Conservation (phyloP, 345 rosid species). For the Populus alba region DNA sequence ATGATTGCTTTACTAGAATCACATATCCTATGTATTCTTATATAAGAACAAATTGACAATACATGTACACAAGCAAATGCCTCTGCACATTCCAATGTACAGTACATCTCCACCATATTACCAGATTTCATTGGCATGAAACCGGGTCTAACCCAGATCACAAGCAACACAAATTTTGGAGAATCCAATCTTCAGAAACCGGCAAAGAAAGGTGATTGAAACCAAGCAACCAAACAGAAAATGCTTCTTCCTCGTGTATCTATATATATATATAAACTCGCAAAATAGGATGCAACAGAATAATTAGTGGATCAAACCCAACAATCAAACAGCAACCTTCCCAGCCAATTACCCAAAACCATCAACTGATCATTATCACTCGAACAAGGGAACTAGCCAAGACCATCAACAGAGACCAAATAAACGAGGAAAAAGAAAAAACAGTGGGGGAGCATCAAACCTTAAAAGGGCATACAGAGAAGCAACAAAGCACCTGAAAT, state of each 20-base stretch:
- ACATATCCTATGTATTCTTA: not conserved
- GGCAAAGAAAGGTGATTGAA: not conserved
- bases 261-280: not conserved
- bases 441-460: not conserved
- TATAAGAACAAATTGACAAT: not conserved
- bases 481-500: not conserved
- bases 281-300: not conserved
- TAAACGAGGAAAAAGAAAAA: not conserved
- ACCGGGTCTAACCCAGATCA: not conserved
- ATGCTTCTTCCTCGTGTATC: not conserved
- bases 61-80: not conserved
- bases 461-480: not conserved
- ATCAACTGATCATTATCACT: not conserved
- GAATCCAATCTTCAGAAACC: not conserved
- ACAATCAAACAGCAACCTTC: not conserved
- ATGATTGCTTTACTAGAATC: not conserved
- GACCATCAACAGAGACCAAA: not conserved
- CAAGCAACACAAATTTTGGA: not conserved
- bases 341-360: not conserved
- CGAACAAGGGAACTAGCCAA: not conserved
- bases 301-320: not conserved
- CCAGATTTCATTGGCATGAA: not conserved
- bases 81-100: not conserved
- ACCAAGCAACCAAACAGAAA: not conserved
- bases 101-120: not conserved